Evolutionary conservation across 495 filamentous ascomycete species (phyloP).

Genomic region (Margaritispora aquatica): DNA sequence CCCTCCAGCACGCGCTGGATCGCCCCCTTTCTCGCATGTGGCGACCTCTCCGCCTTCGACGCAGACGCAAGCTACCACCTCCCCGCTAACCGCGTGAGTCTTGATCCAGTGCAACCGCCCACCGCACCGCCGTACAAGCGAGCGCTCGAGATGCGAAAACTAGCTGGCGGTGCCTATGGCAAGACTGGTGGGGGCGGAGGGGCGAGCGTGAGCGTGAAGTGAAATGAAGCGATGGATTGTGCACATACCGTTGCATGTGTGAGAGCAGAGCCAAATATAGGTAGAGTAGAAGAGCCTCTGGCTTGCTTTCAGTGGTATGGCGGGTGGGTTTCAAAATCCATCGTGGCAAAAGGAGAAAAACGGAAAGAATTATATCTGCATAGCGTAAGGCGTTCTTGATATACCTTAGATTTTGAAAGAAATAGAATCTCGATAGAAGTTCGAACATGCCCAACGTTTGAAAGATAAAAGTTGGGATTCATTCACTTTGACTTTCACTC

Average conservation of each 20-base stretch:
- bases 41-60: constrained; percentile 90
- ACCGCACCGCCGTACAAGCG: constrained; percentile 92
- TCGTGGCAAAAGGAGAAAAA: neutral
- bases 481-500: neutral
- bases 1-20: constrained; percentile 57
- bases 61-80: constrained; percentile 89
- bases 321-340: neutral
- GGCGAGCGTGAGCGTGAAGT: constrained; percentile 29
- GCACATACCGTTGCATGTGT: too few relatives aligned
- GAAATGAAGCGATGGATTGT: too few relatives aligned
- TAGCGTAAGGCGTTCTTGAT: neutral
- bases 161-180: constrained; percentile 72
- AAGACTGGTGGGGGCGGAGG: too few relatives aligned
- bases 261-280: too few relatives aligned
- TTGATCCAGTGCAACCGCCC: constrained; percentile 93
- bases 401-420: too few relatives aligned
- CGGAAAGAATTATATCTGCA: neutral
- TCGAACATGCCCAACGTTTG: neutral
- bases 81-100: constrained; percentile 63
- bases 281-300: too few relatives aligned
- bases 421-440: neutral
- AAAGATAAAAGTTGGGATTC: too few relatives aligned
- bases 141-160: constrained; percentile 77
- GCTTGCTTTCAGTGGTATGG: too few relatives aligned
- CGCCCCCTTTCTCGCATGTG: constrained; percentile 90